Evolutionary conservation across 495 filamentous ascomycete species (phyloP).

Genomic region (Penicillium roqueforti): DNA sequence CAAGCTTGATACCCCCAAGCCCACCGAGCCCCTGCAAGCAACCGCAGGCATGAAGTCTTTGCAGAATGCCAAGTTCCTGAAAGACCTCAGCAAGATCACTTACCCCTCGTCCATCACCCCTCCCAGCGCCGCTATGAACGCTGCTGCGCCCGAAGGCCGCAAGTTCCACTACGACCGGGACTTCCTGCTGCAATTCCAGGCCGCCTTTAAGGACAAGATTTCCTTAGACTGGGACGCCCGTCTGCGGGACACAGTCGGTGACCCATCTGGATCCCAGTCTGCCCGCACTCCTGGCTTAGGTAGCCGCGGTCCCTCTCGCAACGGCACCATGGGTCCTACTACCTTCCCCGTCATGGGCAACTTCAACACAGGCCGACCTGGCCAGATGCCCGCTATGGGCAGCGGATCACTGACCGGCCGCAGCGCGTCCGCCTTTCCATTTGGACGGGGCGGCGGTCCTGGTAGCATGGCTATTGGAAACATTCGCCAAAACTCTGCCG

Average conservation of each 20-base stretch:
- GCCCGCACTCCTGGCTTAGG: conserved; percentile 60
- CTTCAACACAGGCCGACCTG: conserved; percentile 3
- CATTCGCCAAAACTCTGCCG: conserved; percentile 14
- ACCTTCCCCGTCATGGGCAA: conserved; percentile 41
- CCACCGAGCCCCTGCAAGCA: conserved; percentile 82
- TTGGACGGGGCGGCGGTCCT: not conserved
- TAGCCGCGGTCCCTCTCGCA: conserved; percentile 44
- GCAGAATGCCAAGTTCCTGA: conserved; percentile 78
- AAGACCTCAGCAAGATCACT: conserved; percentile 58
- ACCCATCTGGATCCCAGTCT: conserved; percentile 67
- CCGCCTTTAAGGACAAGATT: conserved; percentile 91
- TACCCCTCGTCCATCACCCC: conserved; percentile 81
- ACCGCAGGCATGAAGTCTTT: conserved; percentile 89
- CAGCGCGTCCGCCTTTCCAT: not conserved
- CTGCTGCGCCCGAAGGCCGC: conserved; percentile 63
- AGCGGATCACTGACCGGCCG: not conserved
- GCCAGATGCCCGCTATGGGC: conserved; percentile 7
- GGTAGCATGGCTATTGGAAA: conserved; percentile 42
- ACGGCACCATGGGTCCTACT: conserved; percentile 58
- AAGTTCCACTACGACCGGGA: conserved; percentile 94
- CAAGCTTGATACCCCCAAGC: conserved; percentile 76
- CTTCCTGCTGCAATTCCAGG: conserved; percentile 96
- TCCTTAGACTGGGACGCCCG: conserved; percentile 83
- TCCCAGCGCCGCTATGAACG: conserved; percentile 86
- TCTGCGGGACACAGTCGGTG: conserved; percentile 80